Base-by-base conservation (phyloP, 202 grass and related monocot genomes). In the Hordeum pubiflorum region DNA sequence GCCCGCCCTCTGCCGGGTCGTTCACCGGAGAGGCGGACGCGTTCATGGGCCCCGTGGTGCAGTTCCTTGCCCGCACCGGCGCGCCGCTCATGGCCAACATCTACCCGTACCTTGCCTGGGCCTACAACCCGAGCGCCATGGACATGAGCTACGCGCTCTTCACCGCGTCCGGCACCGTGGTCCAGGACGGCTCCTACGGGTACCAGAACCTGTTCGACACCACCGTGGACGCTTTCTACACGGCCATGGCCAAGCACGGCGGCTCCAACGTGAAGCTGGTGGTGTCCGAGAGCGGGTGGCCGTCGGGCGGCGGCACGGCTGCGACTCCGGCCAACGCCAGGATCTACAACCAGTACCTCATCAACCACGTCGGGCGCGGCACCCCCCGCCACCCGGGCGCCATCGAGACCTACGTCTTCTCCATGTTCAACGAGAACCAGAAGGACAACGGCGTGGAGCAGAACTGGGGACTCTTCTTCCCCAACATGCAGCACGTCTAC, bases 191-290 rank as follows among this genome's bases (percentile, higher is more conserved):
- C n/a, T 55, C 64, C 0, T 81, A 88, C 72, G 89, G 89, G 4
- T 93, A 93, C 79, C 91, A 93, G 85, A 93, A 93, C 82, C 76
- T 93, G 0, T 93, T 93, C 83, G 91, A 93, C 74, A 90, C 91
- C 24, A 85, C 83, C 1, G 91, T 93, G 4, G 91, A 93, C 81
- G 91, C 85, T 4, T 86, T 90, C 81, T 93, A 93, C 85, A 1
- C 41, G 0, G 91, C 91, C 2, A 93, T 93, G 87, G 81, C 21
- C 2, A 84, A 52, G 46, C 72, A 82, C 63, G 93, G 88, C 4
- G 90, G 80, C 0, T 7, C 21, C 14, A 72, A 79, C 6, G 79
- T 96, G 11, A 12, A 55, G n/a, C 61, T 96, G 0, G 77, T 87
- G 1, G 86, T 92, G 1, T 94, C 92, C 2, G 93, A 96, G 83